Evolutionary conservation across 768 basidiomycete genomes (phyloP), one percentile per base, ranked within the genome.

Genomic region (Podaxis sp.): DNA sequence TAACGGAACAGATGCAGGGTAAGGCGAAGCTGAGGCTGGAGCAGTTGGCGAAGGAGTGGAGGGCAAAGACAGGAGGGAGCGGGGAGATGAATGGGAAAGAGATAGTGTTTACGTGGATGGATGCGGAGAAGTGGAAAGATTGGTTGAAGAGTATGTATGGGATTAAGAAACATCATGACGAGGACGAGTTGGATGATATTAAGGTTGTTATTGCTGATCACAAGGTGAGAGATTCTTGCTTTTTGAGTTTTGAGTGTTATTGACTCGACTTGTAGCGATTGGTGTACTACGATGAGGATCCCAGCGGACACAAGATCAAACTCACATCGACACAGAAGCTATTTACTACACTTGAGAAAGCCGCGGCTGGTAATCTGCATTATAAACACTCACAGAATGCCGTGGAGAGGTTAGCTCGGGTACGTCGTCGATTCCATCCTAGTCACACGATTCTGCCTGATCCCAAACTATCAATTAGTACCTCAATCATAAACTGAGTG

Each of bases 131-230:
- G 73, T 98, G 96, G 95, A 81, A 75, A 26, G 87, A 84, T 56
- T 98, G 95, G 95, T 78, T 96, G 76, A 94, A 92, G 80, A 88
- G 87, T 68, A 94, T 94, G 87, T 99, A 98, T 76, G 88, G 89
- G 30, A 77, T 95, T 67, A 77, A 68, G 57, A 65, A 66, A 7
- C 65, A 68, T 17, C 65, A 64, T 13, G 57, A 60, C 3, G 68
- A 68, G 28, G 68, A 62, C 38, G 72, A 74, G 40, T 52, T 79
- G 61, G 79, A 79, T 40, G 79, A 78, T 63, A 74, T 81, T 1
- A 72, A 69, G 11, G 79, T 93, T 24, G 81, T 96, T n/a, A 83
- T 97, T 61, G 83, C 90, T 1, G 91, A 96, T 73, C 94, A 96
- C 65, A 77, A 82, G 70, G 93, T 93, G 65, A 59, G 86, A 75